Conservation (phyloP, 2,329 filamentous ascomycete genomes). For the Colletotrichum gigasporum region DNA sequence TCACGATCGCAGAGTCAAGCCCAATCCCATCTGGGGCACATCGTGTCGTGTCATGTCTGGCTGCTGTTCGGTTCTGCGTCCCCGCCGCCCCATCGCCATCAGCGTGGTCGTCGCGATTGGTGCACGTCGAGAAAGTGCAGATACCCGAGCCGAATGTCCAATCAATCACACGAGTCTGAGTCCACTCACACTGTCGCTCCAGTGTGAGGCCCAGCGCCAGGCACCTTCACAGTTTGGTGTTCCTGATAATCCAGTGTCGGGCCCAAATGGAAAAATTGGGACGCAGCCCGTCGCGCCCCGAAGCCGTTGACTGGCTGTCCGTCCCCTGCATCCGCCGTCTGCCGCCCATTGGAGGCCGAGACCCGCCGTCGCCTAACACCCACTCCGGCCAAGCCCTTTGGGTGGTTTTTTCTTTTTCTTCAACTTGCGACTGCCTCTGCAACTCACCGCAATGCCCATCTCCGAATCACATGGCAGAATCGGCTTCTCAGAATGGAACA, state of each 20-base stretch:
- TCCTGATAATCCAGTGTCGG: no score
- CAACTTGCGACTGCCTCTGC: not conserved
- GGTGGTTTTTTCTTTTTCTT: not conserved
- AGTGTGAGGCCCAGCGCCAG: no score
- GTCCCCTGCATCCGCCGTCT: not conserved
- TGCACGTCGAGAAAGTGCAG: no score
- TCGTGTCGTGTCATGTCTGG: slow-evolving; percentile 22
- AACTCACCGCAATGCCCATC: slow-evolving; percentile 16
- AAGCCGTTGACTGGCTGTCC: not conserved
- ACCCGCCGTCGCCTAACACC: no score
- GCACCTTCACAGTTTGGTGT: no score
- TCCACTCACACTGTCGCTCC: no score
- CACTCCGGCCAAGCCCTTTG: no score
- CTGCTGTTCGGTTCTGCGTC: not conserved
- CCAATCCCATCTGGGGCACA: no score
- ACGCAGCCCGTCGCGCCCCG: not conserved
- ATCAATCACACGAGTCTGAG: no score
- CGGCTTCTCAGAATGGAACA: not conserved
- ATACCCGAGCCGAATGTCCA: no score
- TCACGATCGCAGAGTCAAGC: not conserved
- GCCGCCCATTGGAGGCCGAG: not conserved
- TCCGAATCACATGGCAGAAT: not conserved
- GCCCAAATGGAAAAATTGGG: no score
- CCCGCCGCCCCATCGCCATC: slow-evolving; percentile 11
- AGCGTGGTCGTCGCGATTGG: no score